Conservation (phyloP, 2,329 filamentous ascomycete species). For the Curvularia eragrostidis region DNA sequence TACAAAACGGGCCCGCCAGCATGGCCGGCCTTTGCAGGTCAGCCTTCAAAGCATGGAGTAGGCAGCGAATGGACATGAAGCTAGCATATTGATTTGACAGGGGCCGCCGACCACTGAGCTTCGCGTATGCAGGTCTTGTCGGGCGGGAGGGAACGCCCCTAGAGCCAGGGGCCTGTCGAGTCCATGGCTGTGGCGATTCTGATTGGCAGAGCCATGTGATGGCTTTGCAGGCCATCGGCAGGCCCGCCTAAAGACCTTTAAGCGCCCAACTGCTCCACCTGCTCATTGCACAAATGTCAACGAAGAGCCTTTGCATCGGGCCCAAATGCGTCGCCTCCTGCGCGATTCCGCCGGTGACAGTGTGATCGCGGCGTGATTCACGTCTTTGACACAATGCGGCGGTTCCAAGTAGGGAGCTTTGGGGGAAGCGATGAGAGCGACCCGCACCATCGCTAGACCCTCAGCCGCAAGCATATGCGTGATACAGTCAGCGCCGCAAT, state of each 20-base stretch:
- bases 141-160: constrained; percentile 36
- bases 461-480: constrained; percentile 6
- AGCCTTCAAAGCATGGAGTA: constrained; percentile 33
- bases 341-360: constrained; percentile 33
- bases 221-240: constrained; percentile 26
- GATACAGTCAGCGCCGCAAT: constrained; percentile 27
- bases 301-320: constrained; percentile 4
- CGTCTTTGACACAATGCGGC: constrained; percentile 11
- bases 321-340: constrained; percentile 13
- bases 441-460: background rate
- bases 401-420: background rate
- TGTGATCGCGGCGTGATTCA: constrained; percentile 39
- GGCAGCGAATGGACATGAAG: constrained; percentile 35
- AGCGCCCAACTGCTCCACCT: constrained; percentile 39
- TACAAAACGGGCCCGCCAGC: constrained; percentile 27
- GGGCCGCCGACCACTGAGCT: constrained; percentile 41
- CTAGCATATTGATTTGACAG: constrained; percentile 40
- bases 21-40: constrained; percentile 34
- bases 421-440: background rate
- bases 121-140: constrained; percentile 27
- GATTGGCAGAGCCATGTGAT: constrained; percentile 37
- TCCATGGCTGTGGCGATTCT: constrained; percentile 16
- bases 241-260: constrained; percentile 32
- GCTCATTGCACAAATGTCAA: constrained; percentile 9
- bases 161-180: constrained; percentile 28